Evolutionary conservation across 2,329 filamentous ascomycete genomes (phyloP).

Genomic region (Colletotrichum higginsianum): DNA sequence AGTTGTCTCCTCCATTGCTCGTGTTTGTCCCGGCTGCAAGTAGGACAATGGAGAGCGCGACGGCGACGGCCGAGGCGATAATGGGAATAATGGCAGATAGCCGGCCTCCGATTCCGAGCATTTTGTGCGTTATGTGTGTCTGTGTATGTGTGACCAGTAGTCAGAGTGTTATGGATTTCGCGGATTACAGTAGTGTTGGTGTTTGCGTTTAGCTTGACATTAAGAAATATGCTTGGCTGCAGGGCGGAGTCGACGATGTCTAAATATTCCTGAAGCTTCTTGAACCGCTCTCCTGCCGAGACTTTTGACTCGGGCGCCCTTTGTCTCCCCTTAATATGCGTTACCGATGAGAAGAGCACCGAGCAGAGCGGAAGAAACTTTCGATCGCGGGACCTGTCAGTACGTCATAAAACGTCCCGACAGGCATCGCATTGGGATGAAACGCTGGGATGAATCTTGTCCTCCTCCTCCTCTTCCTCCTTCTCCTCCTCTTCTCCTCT

Average conservation of each 20-base stretch:
- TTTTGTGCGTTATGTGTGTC: neutral
- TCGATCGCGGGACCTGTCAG: conserved; percentile 37
- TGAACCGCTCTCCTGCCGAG: no score
- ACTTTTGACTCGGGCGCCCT: conserved; percentile 1
- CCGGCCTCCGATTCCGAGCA: conserved; percentile 37
- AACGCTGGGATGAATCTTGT: conserved; percentile 41
- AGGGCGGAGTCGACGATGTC: neutral
- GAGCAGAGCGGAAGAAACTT: conserved; percentile 2
- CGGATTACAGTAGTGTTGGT: neutral
- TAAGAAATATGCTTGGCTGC: neutral
- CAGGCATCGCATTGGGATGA: conserved; percentile 33
- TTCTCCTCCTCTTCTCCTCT: neutral
- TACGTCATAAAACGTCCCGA: conserved; percentile 37
- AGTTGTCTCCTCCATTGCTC: conserved; percentile 28
- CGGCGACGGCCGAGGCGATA: conserved; percentile 32
- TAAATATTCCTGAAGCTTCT: conserved; percentile 1
- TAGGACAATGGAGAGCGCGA: conserved; percentile 55
- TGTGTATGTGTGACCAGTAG: no score
- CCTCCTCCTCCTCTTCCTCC: no score
- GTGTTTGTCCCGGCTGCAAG: conserved; percentile 32
- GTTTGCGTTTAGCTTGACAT: neutral
- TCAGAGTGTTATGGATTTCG: neutral
- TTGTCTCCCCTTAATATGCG: conserved; percentile 35
- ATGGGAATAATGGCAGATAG: conserved; percentile 37
- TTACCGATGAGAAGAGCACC: conserved; percentile 13